Conservation (phyloP, 2,329 filamentous ascomycete genomes). For the Neonectria coccinea region DNA sequence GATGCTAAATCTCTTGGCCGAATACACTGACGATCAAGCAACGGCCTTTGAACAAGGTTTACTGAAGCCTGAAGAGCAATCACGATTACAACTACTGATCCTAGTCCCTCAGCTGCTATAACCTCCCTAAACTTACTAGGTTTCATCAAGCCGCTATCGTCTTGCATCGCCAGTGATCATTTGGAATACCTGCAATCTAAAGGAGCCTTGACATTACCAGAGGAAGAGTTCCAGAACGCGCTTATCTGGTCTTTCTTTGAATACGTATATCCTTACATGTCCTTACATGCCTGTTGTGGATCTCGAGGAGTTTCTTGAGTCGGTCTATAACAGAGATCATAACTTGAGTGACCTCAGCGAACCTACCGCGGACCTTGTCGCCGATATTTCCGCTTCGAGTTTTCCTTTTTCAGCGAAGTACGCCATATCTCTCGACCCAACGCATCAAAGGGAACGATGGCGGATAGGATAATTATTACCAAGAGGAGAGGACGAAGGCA, state of each 20-base stretch:
- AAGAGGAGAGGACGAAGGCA: no score
- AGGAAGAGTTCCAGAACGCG: conserved; percentile 76
- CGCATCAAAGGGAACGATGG: no score
- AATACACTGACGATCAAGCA: not conserved
- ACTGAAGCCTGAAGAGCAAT: not conserved
- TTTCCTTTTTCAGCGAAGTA: no score
- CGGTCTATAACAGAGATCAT: conserved; percentile 66
- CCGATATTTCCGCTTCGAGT: no score
- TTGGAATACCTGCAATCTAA: conserved; percentile 84
- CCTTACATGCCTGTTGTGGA: conserved; percentile 85
- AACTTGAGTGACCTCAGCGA: no score
- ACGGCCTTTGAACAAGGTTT: not conserved
- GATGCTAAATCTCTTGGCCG: not conserved
- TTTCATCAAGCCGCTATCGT: conserved; percentile 84
- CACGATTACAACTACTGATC: not conserved
- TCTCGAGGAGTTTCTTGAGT: conserved; percentile 67
- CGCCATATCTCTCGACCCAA: no score
- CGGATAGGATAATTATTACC: no score
- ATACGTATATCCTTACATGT: conserved; percentile 91
- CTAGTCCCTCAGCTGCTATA: not conserved
- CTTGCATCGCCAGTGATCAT: conserved; percentile 81
- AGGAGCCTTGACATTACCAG: conserved; percentile 82
- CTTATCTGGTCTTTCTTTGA: conserved; percentile 84
- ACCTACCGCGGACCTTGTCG: no score
- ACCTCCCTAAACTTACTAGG: conserved; percentile 54